Evolutionary conservation across 352 stramenopile genomes (phyloP), one percentile per base, ranked within the genome.

Genomic region (Phytophthora litchii): DNA sequence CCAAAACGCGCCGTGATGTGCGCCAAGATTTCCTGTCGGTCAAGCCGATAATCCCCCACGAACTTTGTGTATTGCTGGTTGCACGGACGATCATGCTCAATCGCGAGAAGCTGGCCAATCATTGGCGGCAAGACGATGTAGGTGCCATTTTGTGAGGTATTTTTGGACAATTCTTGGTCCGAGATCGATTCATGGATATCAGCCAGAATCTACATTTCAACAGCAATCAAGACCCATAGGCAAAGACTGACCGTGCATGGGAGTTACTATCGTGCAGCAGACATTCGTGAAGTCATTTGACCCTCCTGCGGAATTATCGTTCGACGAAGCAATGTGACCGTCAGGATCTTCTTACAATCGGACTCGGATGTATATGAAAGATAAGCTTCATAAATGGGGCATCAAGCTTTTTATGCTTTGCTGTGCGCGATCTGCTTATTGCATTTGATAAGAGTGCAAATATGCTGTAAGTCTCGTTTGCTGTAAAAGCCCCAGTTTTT

Each of bases 281-380:
- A 54, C 43, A 5, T 54, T 48, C 14, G 14, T 13, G 5, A 25
- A 19, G 4, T 31, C 20, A 4, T 54, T 40, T 10, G 25, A 32
- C 3, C 29, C 44, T 5, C 43, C 35, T 17, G 34, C 44, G 0
- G 35, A 42, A 3, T n/a, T 62, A 0, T 54, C 43, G 0, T 62
- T 62, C 16, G 44, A 55, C 23, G 44, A 62, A 49, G 54, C 34
- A n/a, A 62, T 62, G 35, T 23, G 54, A 16, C 43, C 54, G 3
- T 55, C 43, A 2, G 32, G 27, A 25, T 55, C 53, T 4, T 19
- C 41, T 1, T 54, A 37, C 17, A 53, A 61, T 35, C 40, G 53
- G 5, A 53, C 34, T 17, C 38, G 37, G 17, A 27, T 48, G 38
- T 57, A 49, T 16, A 54, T 61, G 23, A 61, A 61, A 40, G 54